Evolutionary conservation across 225 moss, liverwort and hornwort genomes (phyloP), one percentile per base, ranked within the genome.

Genomic region (Neckera pumila): DNA sequence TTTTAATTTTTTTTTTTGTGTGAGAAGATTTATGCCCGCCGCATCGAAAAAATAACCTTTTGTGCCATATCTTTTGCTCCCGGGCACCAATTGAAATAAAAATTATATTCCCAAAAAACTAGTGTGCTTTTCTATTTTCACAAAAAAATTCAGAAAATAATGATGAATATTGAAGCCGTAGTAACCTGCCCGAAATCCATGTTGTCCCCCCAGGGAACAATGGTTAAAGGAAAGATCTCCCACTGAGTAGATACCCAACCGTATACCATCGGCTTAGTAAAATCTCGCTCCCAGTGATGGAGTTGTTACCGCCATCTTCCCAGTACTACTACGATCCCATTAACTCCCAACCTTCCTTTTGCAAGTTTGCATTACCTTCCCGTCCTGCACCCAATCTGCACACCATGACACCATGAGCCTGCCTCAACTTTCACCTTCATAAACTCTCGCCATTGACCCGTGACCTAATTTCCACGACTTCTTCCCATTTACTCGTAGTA

Each of bases 381-480:
- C 12, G 40, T 40, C 80, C 74, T 74, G 47, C 47, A 45, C 60
- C 19, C 51, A 62, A 77, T 70, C 86, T 86, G 75, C 72, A 67
- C 82, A n/a, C 66, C 6, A 42, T 40, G 38, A 12, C 36, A 47
- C 45, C 22, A 70, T 70, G 11, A 47, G 47, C 47, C 81, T 34
- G 49, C 27, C 25, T 69, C 7, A 34, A 12, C 82, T 34, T 6
- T 18, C 27, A 56, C 11, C 20, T 84, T 74, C 63, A 87, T 72
- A 12, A 71, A 75, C 31, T 65, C 65, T 8, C 4, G 23, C 23
- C 77, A 83, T 77, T 76, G 61, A 78, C 67, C 79, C 53, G 13
- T 58, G 81, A 59, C 67, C 66, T 82, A 66, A 82, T 82, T 88
- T 45, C 85, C 88, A 88, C 82, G 69, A 81, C 88, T 90, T 88